Evolutionary conservation across 345 rosid species (phyloP), one percentile per base, ranked within the genome.

Genomic region (Sonneratia caseolaris): DNA sequence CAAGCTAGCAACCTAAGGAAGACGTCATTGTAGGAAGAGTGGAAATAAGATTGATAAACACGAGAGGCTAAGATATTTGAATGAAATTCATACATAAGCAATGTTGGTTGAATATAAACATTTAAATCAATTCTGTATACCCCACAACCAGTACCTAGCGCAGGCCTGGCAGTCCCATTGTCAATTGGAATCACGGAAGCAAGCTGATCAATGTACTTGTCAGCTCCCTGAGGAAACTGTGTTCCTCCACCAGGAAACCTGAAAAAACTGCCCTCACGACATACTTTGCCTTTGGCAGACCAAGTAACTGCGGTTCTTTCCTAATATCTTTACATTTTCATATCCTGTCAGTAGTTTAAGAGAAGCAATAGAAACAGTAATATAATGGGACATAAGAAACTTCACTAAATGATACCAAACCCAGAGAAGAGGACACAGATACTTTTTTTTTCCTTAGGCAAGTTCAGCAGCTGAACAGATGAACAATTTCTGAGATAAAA

Each of bases 211-310:
- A 96, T 92, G 77, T 96, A 96, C 80, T 88, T 89, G 74, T 96
- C 95, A 15, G 98, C 99, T 72, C 99, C 99, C 70, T 96, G 99
- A 68, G 99, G 99, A 57, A 96, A 96, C 84, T 92, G 98, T 38
- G 99, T 96, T 72, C 99, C 99, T 18, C 99, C 99, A 32, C 99
- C 99, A 0, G 99, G 99, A 80, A 96, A 96, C 78, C 92, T 87
- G 75, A 96, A 96, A 47, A 96, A 98, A 42, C 10, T 42, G 45
- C 45, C 45, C 45, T 42, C 45, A 42, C 32, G 32, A 27, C 32
- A 27, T 27, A 27, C 32, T 27, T 27, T 27, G 32, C 32, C 32
- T 27, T 27, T 27, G 32, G 32, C 32, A 27, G 32, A 27, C 32
- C 32, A 27, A 27, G 32, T 27, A 27, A 27, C 32, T 27, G 32